Conservation (phyloP, 495 filamentous ascomycete genomes). For the Xylaria scruposa region DNA sequence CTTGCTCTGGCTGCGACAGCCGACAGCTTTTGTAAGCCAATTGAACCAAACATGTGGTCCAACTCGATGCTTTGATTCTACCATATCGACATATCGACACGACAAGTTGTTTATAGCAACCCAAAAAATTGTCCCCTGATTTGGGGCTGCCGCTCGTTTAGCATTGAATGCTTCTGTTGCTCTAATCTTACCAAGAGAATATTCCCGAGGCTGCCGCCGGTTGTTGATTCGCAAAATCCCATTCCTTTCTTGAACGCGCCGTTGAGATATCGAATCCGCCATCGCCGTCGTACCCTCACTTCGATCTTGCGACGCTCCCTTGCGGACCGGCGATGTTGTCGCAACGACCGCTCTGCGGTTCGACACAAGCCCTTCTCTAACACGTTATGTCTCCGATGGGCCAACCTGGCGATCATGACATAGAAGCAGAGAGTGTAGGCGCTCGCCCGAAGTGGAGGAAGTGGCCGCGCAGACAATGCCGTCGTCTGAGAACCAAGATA, state of each 20-base stretch:
- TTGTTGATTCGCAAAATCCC: not conserved
- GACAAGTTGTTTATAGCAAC: not conserved
- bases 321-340: conserved; percentile 20
- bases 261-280: not conserved
- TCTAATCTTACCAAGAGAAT: not conserved
- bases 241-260: not conserved
- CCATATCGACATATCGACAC: not conserved
- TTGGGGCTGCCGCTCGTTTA: conserved; percentile 23
- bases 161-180: not conserved
- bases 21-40: conserved; percentile 18
- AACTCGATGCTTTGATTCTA: not conserved
- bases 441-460: not conserved
- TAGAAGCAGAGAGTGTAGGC: conserved; percentile 28
- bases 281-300: not conserved
- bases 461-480: conserved; percentile 14
- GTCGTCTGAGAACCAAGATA: conserved; percentile 11
- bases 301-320: not conserved
- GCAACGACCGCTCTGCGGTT: conserved; percentile 22
- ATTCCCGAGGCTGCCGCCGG: not conserved
- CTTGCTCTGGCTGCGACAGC: not conserved
- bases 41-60: not conserved
- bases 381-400: conserved; percentile 28
- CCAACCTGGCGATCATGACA: conserved; percentile 32
- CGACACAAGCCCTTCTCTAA: not conserved
- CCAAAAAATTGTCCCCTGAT: not conserved